phyloP scores from a whole-genome alignment of 2,329 filamentous ascomycete genomes.

The Teratosphaeria nubilosa region DNA sequence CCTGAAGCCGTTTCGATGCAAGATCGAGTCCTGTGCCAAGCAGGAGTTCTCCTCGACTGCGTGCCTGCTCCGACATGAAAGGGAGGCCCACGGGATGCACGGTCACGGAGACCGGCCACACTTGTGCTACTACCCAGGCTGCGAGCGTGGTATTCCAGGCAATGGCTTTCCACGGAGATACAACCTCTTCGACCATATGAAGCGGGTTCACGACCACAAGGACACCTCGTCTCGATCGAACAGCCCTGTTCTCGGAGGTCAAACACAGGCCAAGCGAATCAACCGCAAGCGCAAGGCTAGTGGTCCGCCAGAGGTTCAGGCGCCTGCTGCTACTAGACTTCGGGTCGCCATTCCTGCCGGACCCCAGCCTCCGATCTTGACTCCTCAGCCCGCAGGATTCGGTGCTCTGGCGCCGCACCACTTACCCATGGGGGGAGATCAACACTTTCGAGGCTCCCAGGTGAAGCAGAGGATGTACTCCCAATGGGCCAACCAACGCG shows the following conservation, averaged over 20 bases:
- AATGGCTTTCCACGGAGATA: constrained; percentile 91
- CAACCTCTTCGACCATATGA: constrained; percentile 97
- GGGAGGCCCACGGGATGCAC: constrained; percentile 91
- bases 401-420: not conserved
- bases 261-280: not conserved
- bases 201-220: constrained; percentile 67
- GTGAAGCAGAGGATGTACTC: constrained; percentile 11
- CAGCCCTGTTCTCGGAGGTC: constrained; percentile 2
- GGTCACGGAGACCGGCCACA: constrained; percentile 89
- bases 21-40: constrained; percentile 70
- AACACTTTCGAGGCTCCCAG: not conserved
- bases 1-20: constrained; percentile 92
- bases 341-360: not conserved
- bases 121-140: constrained; percentile 77
- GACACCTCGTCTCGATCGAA: constrained; percentile 9
- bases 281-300: constrained; percentile 22
- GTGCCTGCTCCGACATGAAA: constrained; percentile 86
- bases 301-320: constrained; percentile 7
- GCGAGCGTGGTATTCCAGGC: constrained; percentile 69
- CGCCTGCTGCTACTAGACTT: constrained; percentile 10
- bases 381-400: not conserved
- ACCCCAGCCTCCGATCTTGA: not conserved
- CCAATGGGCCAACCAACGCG: constrained; percentile 18
- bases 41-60: constrained; percentile 90
- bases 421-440: not conserved